Evolutionary conservation across 176 grass and related monocot species (phyloP).

Genomic region (Elaeis guineensis): DNA sequence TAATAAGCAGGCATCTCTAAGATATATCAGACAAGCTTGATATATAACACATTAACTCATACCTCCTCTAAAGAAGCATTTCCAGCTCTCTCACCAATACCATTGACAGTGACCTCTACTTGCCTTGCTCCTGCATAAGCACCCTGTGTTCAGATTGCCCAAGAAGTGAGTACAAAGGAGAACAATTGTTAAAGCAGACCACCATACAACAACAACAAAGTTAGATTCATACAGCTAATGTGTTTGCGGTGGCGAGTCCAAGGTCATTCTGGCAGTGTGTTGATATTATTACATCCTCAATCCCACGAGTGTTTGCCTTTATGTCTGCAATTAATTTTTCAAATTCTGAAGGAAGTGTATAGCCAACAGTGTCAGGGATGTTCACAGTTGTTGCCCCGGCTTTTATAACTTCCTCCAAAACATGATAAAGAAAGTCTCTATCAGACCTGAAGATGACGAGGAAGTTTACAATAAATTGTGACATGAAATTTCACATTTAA

Average conservation of each 20-base stretch:
- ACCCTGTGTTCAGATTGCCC: constrained; percentile 47
- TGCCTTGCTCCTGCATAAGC: constrained; percentile 77
- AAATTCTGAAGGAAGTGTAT: constrained; percentile 81
- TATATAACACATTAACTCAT: constrained; percentile 2
- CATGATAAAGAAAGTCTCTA: constrained; percentile 77
- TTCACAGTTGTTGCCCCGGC: constrained; percentile 94
- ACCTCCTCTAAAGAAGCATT: constrained; percentile 99
- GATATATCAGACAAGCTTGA: too few species aligned
- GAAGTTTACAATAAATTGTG: constrained; percentile 5
- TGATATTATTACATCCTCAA: constrained; percentile 87
- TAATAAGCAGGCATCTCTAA: too few species aligned
- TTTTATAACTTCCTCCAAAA: constrained; percentile 91
- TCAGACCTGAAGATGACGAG: constrained; percentile 49
- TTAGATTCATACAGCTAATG: constrained; percentile 59
- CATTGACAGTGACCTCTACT: constrained; percentile 96
- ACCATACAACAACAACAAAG: constrained; percentile 4
- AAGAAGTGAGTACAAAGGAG: constrained; percentile 32
- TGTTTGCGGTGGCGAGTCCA: constrained; percentile 89
- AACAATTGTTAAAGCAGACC: background rate
- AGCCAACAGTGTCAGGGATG: constrained; percentile 93
- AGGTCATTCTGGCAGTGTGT: constrained; percentile 99
- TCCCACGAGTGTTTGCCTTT: constrained; percentile 81
- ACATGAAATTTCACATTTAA: too few species aligned
- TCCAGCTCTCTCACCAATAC: constrained; percentile 95
- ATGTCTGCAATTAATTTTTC: constrained; percentile 74